Base-by-base conservation (phyloP, 371 early-diverging fungal genomes). In the Sporodiniella umbellata region DNA sequence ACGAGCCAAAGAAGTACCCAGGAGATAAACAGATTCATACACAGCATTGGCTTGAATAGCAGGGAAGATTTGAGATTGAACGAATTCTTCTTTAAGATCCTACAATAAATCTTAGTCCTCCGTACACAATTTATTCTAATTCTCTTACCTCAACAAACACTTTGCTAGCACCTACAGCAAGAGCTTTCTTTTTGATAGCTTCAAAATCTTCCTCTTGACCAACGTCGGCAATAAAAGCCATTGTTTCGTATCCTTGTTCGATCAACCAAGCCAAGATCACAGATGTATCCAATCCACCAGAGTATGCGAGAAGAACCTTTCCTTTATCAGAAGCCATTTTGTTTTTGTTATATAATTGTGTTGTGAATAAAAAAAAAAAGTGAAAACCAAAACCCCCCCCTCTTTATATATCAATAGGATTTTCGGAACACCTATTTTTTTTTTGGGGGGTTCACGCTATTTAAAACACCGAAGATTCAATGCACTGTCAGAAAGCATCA, bases 151-250 rank as follows among this genome's bases (percentile, higher is more conserved):
- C 95, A 55, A 98, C 88, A 70, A 88, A 95, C 38, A 98, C 95
- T 77, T 91, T 91, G 68, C 82, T 78, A 48, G 98, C 96, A 48
- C 98, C 98, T 51, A 95, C 85, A 58, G 75, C 78, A 44, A 95
- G 81, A 38, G 96, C 98, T 85, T 98, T 98, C 50, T 69, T 70
- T 52, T 85, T 79, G 33, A 95, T 95, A 30, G 93, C 94, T 26
- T 94, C 94, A 62, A 96, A 96, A 72, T 98, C 98, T 70, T 98
- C 98, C 66, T 96, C 96, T 72, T 98, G 98, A 55, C 98, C 98
- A 48, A 98, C 90, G 75, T 98, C 85, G 58, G 96, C 98, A 88
- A 98, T 92, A 81, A 91, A 98, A 56, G 93, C 92, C 59, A 94
- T 75, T 38, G 95, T 95, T 62, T 98, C 96, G 77, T 93, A 98